Evolutionary conservation across 2,329 filamentous ascomycete genomes (phyloP), one percentile per base, ranked within the genome.

Genomic region (Diaporthe ampelina): DNA sequence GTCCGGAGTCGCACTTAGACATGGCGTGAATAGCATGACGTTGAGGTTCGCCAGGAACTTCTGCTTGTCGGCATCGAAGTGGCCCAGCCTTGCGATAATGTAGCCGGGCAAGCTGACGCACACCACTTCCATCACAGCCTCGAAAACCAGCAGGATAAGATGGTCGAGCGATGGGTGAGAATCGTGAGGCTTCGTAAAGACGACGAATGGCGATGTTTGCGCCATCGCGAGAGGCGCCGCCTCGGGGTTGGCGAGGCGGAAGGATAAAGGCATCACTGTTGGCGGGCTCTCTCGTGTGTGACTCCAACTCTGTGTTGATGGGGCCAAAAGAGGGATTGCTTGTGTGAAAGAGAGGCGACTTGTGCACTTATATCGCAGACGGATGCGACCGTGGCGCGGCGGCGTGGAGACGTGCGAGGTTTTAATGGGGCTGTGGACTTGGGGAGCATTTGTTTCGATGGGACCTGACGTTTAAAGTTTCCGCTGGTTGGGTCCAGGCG

Each of bases 21-120:
- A 98, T 77, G 97, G 97, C 40, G 97, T 99, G 84, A 99, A 99
- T 56, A 99, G 89, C 86, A 94, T 94, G 74, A 98, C 95, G 83
- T 99, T 99, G 78, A 99, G 88, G 81, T 99, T 98, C 71, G 97
- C 96, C 68, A 98, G 88, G 81, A 99, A 97, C 84, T 98, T 98
- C 83, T 99, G 97, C 82, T 95, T 94, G 69, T 98, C 95, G 77
- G 94, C 95, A 84, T 97, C 95, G 84, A 99, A 98, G 85, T 98
- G 94, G 82, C 97, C 97, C 79, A 95, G 89, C 52, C 94, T 89
- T 17, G 97, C 97, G 71, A 98, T 92, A 77, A 99, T 93, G 84
- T 98, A 99, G 37, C 97, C 97, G 0, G 97, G 97, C 78, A 98
- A 85, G 83, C 94, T 96, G 82, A 99, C 95, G 82, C 95, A 98